phyloP scores from a whole-genome alignment of 1,284 basidiomycete species.

The Earliella scabrosa region DNA sequence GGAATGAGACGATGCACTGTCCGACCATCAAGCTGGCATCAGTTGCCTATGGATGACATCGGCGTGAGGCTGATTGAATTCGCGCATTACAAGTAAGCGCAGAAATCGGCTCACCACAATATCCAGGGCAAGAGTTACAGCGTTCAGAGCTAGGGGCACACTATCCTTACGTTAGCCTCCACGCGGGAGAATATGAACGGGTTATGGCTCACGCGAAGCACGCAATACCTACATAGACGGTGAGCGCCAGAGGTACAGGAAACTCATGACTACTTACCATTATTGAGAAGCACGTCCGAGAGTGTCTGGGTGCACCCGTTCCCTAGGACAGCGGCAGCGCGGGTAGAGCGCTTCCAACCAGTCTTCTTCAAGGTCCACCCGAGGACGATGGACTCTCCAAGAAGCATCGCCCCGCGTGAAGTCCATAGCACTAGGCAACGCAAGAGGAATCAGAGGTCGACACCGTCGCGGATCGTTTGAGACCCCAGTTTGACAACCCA shows the following conservation, averaged over 20 bases:
- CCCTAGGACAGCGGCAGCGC: not conserved
- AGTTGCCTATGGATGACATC: not conserved
- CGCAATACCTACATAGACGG: not conserved
- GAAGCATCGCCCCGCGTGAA: not conserved
- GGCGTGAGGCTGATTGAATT: not conserved
- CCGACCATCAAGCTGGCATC: not conserved
- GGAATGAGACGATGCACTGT: not conserved
- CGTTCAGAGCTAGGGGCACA: not conserved
- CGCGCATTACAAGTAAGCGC: not conserved
- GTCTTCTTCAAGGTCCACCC: not conserved
- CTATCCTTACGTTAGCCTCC: not conserved
- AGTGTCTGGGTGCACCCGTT: not conserved
- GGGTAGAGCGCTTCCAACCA: not conserved
- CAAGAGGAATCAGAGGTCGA: too few species aligned
- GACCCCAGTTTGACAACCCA: too few species aligned
- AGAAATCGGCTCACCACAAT: not conserved
- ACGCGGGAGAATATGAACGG: too few species aligned
- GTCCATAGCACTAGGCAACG: not conserved
- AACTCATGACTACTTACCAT: not conserved
- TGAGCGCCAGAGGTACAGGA: too few species aligned
- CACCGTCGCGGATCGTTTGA: too few species aligned
- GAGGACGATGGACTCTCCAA: not conserved
- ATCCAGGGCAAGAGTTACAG: not conserved
- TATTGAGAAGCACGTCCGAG: not conserved
- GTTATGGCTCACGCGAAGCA: not conserved